Evolutionary conservation across 352 stramenopile genomes (phyloP), one percentile per base, ranked within the genome.

Genomic region (Pythium periplocum): DNA sequence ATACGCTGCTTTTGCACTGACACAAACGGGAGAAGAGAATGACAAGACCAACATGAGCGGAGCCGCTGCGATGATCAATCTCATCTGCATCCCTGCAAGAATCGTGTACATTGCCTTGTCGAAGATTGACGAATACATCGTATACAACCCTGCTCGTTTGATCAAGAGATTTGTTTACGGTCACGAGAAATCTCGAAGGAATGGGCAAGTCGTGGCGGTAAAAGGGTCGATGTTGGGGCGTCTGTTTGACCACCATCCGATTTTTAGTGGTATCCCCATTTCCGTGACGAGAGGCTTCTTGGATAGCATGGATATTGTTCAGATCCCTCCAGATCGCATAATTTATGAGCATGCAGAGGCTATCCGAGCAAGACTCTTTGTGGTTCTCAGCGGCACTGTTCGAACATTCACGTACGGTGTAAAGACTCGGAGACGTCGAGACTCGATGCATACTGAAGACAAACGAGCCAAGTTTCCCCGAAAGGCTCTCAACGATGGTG

Each of bases 61-160:
- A 17, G 31, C 5, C 9, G 49, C 47, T 37, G n/a, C 6, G 8
- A 53, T 10, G 2, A 48, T 70, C 2, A 30, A 69, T 6, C 36
- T 83, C 3, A 52, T 83, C 8, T 64, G 31, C 45, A 55, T 81
- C 35, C 66, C 70, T 11, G 58, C 53, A 8, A 39, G 49, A 30
- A 52, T 73, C 40, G 68, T 66, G 2, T 55, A 57, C 42, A 44
- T 74, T 0, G 67, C 48, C 17, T 61, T 83, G n/a, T 12, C 53
- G 6, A 40, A 8, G 4, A 56, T 80, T 4, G 70, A 80, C 31
- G 57, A 71, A 9, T 49, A 62, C 7, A 10, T 83, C 32, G 51
- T 78, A 7, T 80, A 70, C 63, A 76, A 80, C 31, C 70, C 70
- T 2, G 42, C 66, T 4, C 61, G 70, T n/a, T 54, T 64, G 9